Percentiles rank a stretch among this genome's conserved stretches.
phyloP scores from a whole-genome alignment of 371 early-diverging fungal genomes.

The Mortierella sp. region DNA sequence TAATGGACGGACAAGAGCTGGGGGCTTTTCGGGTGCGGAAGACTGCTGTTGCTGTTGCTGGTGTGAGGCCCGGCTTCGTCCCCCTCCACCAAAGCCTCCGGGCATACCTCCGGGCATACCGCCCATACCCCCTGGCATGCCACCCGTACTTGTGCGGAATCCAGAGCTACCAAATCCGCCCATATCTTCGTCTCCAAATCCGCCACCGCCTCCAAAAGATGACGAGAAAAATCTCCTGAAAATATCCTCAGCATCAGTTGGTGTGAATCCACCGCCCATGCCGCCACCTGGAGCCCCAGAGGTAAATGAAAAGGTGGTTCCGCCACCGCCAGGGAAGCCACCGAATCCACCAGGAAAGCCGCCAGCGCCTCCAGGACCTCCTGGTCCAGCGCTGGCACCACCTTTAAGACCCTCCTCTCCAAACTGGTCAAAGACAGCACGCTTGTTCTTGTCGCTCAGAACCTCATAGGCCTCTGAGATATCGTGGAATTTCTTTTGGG shows the following conservation, averaged over 20 bases:
- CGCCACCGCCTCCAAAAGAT: constrained; percentile 70
- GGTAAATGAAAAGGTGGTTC: constrained; percentile 70
- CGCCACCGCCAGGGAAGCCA: constrained; percentile 54
- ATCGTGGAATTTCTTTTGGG: constrained; percentile 86
- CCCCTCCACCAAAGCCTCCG: constrained; percentile 42
- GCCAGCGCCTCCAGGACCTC: constrained; percentile 58
- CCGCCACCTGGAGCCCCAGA: constrained; percentile 53
- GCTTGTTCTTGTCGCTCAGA: constrained; percentile 90
- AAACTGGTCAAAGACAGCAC: constrained; percentile 87
- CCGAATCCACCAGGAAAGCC: constrained; percentile 59
- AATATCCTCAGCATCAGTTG: constrained; percentile 93
- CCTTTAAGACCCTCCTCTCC: constrained; percentile 94
- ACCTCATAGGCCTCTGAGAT: constrained; percentile 93
- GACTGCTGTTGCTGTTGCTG: constrained; percentile 26
- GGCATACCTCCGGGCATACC: constrained; percentile 60
- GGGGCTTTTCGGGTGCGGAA: constrained; percentile 58
- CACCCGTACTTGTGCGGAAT: constrained; percentile 21
- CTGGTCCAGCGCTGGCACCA: constrained; percentile 56
- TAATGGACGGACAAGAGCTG: constrained; percentile 74
- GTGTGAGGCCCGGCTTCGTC: constrained; percentile 21
- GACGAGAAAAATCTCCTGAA: constrained; percentile 88
- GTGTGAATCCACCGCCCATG: constrained; percentile 66
- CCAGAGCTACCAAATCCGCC: constrained; percentile 64
- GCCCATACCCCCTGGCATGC: constrained; percentile 52
- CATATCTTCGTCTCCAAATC: constrained; percentile 57